These are phyloP conservation scores for Ramaria rubella DNA, from an alignment of 768 basidiomycete species.

Conservation along the genomic window DNA sequence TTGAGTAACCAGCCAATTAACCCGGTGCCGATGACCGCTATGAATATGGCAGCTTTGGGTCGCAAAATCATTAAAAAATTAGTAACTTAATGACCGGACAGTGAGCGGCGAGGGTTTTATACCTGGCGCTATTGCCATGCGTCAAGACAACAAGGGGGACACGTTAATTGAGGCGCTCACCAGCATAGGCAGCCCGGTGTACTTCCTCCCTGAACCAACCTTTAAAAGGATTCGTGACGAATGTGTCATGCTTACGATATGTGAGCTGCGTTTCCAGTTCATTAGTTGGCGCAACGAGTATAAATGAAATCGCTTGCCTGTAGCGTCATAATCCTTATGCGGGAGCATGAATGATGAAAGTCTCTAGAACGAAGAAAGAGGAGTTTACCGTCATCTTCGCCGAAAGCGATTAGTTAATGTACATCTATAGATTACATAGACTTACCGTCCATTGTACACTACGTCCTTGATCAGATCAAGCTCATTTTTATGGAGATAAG, in stretches of 20 bases:
- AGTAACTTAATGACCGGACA: neutral
- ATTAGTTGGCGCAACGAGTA: neutral
- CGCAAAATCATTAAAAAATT: neutral
- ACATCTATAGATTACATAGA: constrained; percentile 6
- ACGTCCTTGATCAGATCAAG: neutral
- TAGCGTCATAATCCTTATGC: constrained; percentile 67
- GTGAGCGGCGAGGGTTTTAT: neutral
- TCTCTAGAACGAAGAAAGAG: neutral
- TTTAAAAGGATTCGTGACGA: no score
- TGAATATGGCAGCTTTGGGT: constrained; percentile 44
- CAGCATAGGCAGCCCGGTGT: constrained; percentile 70
- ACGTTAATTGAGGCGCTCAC: constrained; percentile 24
- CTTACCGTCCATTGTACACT: constrained; percentile 81
- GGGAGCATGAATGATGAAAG: neutral
- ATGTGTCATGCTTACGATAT: constrained; percentile 77
- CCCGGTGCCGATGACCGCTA: constrained; percentile 71
- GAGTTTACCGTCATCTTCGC: constrained; percentile 50
- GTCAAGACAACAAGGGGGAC: neutral
- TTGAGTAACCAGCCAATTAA: constrained; percentile 82
- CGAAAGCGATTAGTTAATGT: neutral
- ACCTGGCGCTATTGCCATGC: neutral
- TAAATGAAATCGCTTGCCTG: constrained; percentile 20
- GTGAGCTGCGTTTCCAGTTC: constrained; percentile 39
- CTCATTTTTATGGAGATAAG: neutral
- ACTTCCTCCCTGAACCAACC: constrained; percentile 66